Base-by-base conservation (phyloP, 2,329 filamentous ascomycete genomes). In the Curvularia lunata region DNA sequence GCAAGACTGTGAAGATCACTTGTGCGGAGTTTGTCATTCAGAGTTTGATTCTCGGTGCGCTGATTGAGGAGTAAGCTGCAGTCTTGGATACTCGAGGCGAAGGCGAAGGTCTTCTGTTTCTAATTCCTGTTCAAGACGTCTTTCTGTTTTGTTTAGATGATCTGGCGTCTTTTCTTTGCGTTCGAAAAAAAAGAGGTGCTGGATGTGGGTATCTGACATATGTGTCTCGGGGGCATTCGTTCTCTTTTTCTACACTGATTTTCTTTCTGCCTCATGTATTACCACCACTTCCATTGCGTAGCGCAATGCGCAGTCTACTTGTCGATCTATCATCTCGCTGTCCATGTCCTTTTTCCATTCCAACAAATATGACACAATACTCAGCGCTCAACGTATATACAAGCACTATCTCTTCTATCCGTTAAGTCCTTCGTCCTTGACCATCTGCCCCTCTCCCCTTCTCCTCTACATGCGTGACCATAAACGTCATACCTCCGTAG, bases 11-110 rank as follows among this genome's bases (percentile, higher is more conserved):
- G 37, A 85, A 84, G 61, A 84, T 95, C 43, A 84, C 96, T 51
- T 89, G 88, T 54, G 89, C 96, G 74, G 94, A 98, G 77, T 87
- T 94, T 72, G 87, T 98, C 21, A 88, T 96, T 54, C 94, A 99
- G 81, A 97, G 92, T 75, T 80, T 98, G 58, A 97, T 99, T 62
- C 75, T 97, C 49, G 94, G 93, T 0, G 86, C 87, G 59, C 78
- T 97, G 65, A 85, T 92, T 51, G 88, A 91, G 61, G 84, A 86
- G 48, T 72, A n/a, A 54, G 30, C 42, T 40, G 16, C 27, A 30
- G 18, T 12, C 18, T 47, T 47, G 27, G 18, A 21, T 47, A 21
- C 21, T 19, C 12, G 6, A 25, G 18, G 43, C 19, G 19, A 30
- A 32, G 4, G 18, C 32, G 32, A 3, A 48, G 18, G 16, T 23